Percentiles rank a stretch among this genome's conserved stretches.
These are phyloP conservation scores for Crotalaria pallida DNA, from an alignment of 306 rosid genomes.

Conservation along the genomic window DNA sequence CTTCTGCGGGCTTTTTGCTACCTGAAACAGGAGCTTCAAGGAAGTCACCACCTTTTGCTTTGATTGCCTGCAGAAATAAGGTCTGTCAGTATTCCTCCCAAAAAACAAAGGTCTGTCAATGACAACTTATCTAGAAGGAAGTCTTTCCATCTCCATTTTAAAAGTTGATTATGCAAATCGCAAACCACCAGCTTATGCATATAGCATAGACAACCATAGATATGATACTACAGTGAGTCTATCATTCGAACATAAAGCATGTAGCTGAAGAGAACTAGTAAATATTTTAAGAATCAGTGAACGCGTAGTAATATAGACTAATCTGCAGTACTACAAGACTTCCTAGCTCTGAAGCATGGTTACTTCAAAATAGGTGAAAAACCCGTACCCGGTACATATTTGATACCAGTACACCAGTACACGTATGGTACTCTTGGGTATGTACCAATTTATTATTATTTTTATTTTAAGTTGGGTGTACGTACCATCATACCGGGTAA, in stretches of 20 bases:
- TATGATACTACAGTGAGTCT: background rate
- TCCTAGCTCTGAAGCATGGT: too few species aligned
- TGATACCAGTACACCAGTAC: too few species aligned
- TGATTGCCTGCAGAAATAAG: slow-evolving; percentile 51
- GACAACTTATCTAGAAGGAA: slow-evolving; percentile 8
- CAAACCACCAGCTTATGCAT: slow-evolving; percentile 7
- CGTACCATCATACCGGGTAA: too few species aligned
- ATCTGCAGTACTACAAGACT: background rate
- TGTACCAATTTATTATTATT: too few species aligned
- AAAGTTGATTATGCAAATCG: background rate
- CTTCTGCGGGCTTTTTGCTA: slow-evolving; percentile 99
- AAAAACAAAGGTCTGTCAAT: slow-evolving; percentile 18
- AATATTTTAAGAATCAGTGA: background rate
- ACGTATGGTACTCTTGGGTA: too few species aligned
- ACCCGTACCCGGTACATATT: too few species aligned
- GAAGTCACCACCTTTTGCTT: slow-evolving; percentile 54
- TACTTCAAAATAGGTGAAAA: too few species aligned
- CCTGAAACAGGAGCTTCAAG: slow-evolving; percentile 97
- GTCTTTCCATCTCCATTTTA: background rate
- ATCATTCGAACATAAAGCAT: background rate
- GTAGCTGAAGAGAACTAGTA: background rate
- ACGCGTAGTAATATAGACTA: background rate
- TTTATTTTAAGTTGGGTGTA: too few species aligned
- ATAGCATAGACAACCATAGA: slow-evolving; percentile 8
- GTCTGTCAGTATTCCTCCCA: too few species aligned